Conservation (phyloP, 805 yeast genomes). For the Hanseniaspora jakobsenii region DNA sequence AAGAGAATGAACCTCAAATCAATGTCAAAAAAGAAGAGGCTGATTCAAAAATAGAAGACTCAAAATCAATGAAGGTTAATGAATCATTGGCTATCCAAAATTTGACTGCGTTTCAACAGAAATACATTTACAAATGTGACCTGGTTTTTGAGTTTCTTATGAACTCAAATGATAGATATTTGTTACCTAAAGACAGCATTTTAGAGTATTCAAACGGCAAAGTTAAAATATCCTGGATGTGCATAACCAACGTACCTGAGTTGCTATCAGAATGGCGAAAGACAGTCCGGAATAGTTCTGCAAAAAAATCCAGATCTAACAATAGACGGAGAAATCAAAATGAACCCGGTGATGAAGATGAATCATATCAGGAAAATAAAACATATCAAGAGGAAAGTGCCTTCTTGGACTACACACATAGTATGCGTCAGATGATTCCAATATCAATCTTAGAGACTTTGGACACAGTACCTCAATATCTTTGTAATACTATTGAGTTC, state of each 20-base stretch:
- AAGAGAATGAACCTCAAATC: no score
- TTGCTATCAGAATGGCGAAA: no score
- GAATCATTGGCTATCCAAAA: conserved; percentile 34
- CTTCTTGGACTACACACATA: conserved; percentile 18
- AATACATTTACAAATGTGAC: conserved; percentile 55
- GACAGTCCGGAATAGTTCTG: no score
- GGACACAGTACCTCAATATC: conserved; percentile 33
- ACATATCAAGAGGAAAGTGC: neutral
- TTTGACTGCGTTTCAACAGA: conserved; percentile 66
- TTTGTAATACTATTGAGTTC: conserved; percentile 54
- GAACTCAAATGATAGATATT: conserved; percentile 58
- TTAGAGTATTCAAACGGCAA: conserved; percentile 38
- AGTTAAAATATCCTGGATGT: conserved; percentile 27
- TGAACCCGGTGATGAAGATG: no score
- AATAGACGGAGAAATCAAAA: no score
- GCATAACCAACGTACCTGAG: no score
- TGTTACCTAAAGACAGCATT: conserved; percentile 65
- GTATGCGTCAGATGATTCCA: conserved; percentile 21
- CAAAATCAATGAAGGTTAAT: no score
- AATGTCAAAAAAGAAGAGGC: conserved; percentile 11
- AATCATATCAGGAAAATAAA: no score
- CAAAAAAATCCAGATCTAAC: no score
- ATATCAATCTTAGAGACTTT: conserved; percentile 14
- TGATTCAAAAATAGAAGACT: no score
- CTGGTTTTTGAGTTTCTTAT: conserved; percentile 78